Percentiles rank a stretch among this genome's conserved stretches.
Conservation (phyloP, 176 grass and related monocot genomes). For the Phoenix dactylifera region DNA sequence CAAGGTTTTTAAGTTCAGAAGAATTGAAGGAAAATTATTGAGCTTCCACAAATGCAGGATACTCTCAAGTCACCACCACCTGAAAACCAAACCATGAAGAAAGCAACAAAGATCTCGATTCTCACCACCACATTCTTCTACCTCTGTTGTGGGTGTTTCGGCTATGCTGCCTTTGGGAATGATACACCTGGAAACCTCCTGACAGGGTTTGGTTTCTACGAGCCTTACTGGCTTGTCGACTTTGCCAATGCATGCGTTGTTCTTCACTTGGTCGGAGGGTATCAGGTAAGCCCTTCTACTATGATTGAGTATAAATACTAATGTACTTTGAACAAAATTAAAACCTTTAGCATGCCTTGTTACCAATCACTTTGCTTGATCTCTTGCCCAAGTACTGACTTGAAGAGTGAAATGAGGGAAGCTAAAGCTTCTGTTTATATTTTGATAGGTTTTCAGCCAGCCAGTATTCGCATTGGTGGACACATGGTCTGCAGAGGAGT, state of each 20-base stretch:
- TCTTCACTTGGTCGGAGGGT: constrained; percentile 60
- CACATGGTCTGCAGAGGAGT: constrained; percentile 35
- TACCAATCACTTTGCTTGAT: too few species aligned
- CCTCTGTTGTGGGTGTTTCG: constrained; percentile 81
- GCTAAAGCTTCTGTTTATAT: background rate
- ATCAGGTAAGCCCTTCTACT: constrained; percentile 32
- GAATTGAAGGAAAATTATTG: too few species aligned
- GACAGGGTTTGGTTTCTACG: constrained; percentile 67
- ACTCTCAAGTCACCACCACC: constrained; percentile 58
- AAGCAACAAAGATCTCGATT: constrained; percentile 46
- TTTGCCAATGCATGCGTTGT: constrained; percentile 75
- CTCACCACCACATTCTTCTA: constrained; percentile 78
- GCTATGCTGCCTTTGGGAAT: constrained; percentile 66
- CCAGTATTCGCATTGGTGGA: constrained; percentile 56
- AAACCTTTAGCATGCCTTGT: too few species aligned
- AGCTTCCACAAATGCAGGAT: constrained; percentile 25
- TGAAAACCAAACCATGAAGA: constrained; percentile 86
- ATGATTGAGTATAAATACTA: too few species aligned
- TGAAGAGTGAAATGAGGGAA: too few species aligned
- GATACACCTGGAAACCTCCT: constrained; percentile 70
- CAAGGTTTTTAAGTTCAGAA: too few species aligned
- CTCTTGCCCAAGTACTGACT: too few species aligned
- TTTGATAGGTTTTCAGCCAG: constrained; percentile 57
- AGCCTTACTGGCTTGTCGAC: constrained; percentile 70
- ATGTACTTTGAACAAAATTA: too few species aligned